Evolutionary conservation across 2,329 filamentous ascomycete genomes (phyloP), one percentile per base, ranked within the genome.

Genomic region (Exophiala aquamarina): DNA sequence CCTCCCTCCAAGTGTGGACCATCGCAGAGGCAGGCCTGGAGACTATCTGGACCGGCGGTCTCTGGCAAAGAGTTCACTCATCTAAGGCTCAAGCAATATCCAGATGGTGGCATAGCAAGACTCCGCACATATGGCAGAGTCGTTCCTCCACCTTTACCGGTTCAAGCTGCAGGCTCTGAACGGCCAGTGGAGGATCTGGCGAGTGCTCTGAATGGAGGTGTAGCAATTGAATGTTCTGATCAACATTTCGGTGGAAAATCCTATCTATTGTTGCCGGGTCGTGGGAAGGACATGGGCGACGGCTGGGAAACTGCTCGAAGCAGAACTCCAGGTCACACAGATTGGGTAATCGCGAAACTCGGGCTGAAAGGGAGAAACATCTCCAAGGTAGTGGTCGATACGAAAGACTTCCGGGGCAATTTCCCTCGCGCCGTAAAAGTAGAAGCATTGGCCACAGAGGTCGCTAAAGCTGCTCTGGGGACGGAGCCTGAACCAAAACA

Each of bases 331-430:
- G 66, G 64, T 13, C 68, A 72, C 50, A 64, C 66, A 7, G 69
- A 72, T 57, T 71, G 69, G 69, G 68, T 63, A 0, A 66, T 71
- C 45, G 50, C 69, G 43, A 62, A 63, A 46, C 59, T 72, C 19
- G 69, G 69, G 7, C 44, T 71, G 14, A 60, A 62, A n/a, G 69
- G 67, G 1, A 42, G 50, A 26, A 62, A 60, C 3, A 65, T 70
- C 9, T 58, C 60, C 13, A 66, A 61, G 51, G 59, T 71, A 2
- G 63, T 71, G 8, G 67, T 72, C 35, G 69, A 72, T 44, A 71
- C 69, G 3, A 71, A 71, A 52, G 69, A 71, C 44, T 72, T 71
- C 55, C 60, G 69, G n/a, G 69, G 69, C 1, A 72, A 72, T 48
- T 71, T 71, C 51, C 69, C 69, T 2, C 62, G 66, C 4, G 63